These are phyloP conservation scores for Aspergillus leporis DNA, from an alignment of 495 filamentous ascomycete species.

Conservation along the genomic window DNA sequence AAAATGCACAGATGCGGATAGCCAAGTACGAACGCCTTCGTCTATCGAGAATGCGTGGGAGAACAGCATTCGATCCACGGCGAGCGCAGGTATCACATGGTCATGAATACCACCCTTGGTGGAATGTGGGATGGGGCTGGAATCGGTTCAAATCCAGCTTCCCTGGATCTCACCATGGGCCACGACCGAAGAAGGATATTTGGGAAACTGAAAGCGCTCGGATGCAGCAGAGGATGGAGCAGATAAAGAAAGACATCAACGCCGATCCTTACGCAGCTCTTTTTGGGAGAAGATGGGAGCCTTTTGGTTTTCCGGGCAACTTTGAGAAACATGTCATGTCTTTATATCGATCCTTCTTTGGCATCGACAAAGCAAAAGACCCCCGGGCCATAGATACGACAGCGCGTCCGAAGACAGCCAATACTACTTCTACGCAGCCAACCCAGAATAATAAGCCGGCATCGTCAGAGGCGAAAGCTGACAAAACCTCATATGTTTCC, in stretches of 20 bases:
- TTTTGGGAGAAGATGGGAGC: slow-evolving; percentile 41
- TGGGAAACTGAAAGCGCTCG: slow-evolving; percentile 23
- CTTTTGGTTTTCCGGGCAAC: slow-evolving; percentile 17
- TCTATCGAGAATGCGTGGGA: slow-evolving; percentile 16
- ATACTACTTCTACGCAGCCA: not conserved
- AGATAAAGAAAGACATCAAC: slow-evolving; percentile 38
- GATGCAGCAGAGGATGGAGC: slow-evolving; percentile 28
- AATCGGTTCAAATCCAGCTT: slow-evolving; percentile 17
- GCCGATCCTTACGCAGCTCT: slow-evolving; percentile 42
- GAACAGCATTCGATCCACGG: slow-evolving; percentile 12
- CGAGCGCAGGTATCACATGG: not conserved
- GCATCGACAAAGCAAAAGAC: slow-evolving; percentile 13
- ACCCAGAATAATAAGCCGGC: slow-evolving; percentile 7
- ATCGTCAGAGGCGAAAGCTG: slow-evolving; percentile 9
- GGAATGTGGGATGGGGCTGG: slow-evolving; percentile 13
- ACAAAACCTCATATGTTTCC: slow-evolving; percentile 4
- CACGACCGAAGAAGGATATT: slow-evolving; percentile 12
- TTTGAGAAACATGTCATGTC: slow-evolving; percentile 24
- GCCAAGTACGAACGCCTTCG: slow-evolving; percentile 19
- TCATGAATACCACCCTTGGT: slow-evolving; percentile 16
- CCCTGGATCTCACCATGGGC: slow-evolving; percentile 13
- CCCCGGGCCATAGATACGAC: slow-evolving; percentile 2
- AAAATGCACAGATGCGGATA: slow-evolving; percentile 8
- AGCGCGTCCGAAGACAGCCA: slow-evolving; percentile 6
- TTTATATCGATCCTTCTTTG: slow-evolving; percentile 30